These are phyloP conservation scores for Arabis alpina DNA, from an alignment of 345 rosid genomes.

Conservation along the genomic window DNA sequence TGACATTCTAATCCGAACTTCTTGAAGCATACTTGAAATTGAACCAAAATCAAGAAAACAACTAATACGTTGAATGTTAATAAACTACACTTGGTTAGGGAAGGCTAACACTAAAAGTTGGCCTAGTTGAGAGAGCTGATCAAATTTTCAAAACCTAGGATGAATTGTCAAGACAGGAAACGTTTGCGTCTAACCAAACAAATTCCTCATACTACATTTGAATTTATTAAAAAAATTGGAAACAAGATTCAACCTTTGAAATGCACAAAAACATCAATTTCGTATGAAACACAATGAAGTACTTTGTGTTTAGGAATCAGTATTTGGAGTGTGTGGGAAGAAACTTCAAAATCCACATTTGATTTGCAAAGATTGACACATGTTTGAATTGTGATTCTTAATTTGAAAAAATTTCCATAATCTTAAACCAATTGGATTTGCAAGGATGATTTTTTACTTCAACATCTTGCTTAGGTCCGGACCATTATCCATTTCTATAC, in stretches of 20 bases:
- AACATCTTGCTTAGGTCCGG: background rate
- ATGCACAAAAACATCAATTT: background rate
- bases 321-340: background rate
- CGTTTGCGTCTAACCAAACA: constrained; percentile 1
- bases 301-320: constrained; percentile 11
- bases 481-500: background rate
- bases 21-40: background rate
- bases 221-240: background rate
- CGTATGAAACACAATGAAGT: background rate
- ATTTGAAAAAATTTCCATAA: no score
- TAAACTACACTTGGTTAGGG: no score
- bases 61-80: background rate
- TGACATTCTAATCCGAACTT: background rate
- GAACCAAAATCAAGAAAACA: background rate
- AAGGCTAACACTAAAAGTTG: no score
- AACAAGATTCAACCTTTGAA: background rate
- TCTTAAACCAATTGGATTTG: constrained; percentile 10
- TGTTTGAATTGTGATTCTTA: background rate
- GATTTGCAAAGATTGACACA: background rate
- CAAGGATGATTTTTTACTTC: constrained; percentile 6
- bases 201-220: background rate
- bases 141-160: background rate
- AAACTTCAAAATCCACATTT: background rate
- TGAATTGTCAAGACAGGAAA: constrained; percentile 12
- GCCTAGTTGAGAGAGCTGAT: background rate